A percentile compares a stretch with the other conserved stretches of the same genome.
Evolutionary conservation across 2,329 filamentous ascomycete species (phyloP).

Genomic region (Colletotrichum aenigma): DNA sequence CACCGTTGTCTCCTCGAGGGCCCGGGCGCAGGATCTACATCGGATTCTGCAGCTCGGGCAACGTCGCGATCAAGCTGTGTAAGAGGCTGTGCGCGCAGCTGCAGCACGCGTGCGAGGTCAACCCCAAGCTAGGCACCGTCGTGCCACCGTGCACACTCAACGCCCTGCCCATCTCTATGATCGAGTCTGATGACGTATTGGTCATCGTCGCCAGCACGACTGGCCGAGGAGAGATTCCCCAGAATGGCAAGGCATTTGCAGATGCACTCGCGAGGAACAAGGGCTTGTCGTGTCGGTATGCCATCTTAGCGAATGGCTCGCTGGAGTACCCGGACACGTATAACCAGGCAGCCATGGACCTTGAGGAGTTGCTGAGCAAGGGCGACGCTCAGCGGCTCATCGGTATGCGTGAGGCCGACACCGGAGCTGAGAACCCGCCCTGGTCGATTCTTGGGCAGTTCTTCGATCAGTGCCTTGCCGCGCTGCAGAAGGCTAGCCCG

Average conservation of each 20-base stretch:
- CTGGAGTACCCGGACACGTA: slow-evolving; percentile 14
- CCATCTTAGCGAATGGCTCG: slow-evolving; percentile 16
- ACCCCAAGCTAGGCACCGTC: slow-evolving; percentile 12
- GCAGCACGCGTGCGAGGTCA: slow-evolving; percentile 16
- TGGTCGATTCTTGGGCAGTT: slow-evolving; percentile 15
- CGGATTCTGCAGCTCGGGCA: slow-evolving; percentile 19
- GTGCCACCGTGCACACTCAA: slow-evolving; percentile 16
- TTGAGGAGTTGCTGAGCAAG: slow-evolving; percentile 11
- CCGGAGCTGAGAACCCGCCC: slow-evolving; percentile 4
- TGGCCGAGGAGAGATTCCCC: slow-evolving; percentile 9
- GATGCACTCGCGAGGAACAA: slow-evolving; percentile 6
- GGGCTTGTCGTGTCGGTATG: slow-evolving; percentile 1
- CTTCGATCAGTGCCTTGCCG: slow-evolving; percentile 7
- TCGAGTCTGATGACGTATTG: slow-evolving; percentile 6
- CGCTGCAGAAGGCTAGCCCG: slow-evolving; percentile 1
- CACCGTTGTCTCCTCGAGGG: slow-evolving; percentile 1
- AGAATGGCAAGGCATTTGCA: slow-evolving; percentile 17
- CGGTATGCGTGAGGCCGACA: slow-evolving; percentile 17
- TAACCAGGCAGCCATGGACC: slow-evolving; percentile 16
- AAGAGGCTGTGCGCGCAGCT: slow-evolving; percentile 19
- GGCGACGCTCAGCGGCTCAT: slow-evolving; percentile 8
- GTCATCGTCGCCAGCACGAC: slow-evolving; percentile 15
- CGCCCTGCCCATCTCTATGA: slow-evolving; percentile 6
- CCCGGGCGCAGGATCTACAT: slow-evolving; percentile 14
- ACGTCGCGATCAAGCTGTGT: slow-evolving; percentile 18